These are phyloP conservation scores for Fusarium tjaetaba DNA, from an alignment of 2,329 filamentous ascomycete genomes.

Conservation along the genomic window DNA sequence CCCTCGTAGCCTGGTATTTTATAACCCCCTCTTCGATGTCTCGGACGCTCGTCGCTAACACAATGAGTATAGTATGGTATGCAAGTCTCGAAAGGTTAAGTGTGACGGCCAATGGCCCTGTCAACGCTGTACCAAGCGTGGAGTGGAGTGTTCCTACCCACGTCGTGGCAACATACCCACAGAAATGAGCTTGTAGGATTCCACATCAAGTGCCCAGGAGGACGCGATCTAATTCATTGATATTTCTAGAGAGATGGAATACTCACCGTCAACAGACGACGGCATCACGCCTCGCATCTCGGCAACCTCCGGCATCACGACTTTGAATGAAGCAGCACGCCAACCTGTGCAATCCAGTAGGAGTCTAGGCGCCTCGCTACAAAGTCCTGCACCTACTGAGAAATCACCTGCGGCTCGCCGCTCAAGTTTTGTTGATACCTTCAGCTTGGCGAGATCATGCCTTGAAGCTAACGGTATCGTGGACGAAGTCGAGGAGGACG, in stretches of 20 bases:
- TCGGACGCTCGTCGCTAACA: too few relatives aligned
- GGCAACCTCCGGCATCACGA: rapidly evolving
- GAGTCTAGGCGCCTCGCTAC: not conserved
- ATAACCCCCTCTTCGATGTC: too few relatives aligned
- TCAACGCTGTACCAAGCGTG: not conserved
- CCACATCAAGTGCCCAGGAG: rapidly evolving
- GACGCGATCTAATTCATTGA: rapidly evolving
- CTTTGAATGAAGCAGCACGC: rapidly evolving
- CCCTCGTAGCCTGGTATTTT: not conserved
- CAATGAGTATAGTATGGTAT: not conserved
- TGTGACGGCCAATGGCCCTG: not conserved
- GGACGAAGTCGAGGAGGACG: not conserved
- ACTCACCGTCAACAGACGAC: not conserved
- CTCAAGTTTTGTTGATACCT: not conserved
- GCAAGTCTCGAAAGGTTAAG: not conserved
- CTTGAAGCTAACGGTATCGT: not conserved
- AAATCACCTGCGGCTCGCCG: not conserved
- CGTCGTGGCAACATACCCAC: not conserved
- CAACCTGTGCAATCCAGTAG: rapidly evolving
- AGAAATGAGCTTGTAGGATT: not conserved
- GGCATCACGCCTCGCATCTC: not conserved
- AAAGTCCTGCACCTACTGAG: not conserved
- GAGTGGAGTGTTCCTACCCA: not conserved
- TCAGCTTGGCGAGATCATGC: not conserved
- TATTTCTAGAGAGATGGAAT: rapidly evolving